A percentile compares a stretch with the other conserved stretches of the same genome.
Evolutionary conservation across 768 basidiomycete genomes (phyloP).

Genomic region (Lyophyllum decastes): DNA sequence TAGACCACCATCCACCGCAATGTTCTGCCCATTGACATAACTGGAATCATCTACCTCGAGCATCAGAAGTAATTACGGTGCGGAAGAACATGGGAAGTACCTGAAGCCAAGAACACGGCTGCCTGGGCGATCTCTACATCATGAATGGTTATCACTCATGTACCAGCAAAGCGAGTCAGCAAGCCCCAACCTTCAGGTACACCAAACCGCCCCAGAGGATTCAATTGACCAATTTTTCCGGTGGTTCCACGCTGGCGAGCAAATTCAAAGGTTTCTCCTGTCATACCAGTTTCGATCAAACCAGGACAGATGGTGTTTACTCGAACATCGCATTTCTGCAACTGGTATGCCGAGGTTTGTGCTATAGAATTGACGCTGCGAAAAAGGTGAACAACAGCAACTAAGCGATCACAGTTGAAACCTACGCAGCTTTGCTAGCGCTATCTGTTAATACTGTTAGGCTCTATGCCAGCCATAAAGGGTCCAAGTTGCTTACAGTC

Average conservation of each 20-base stretch:
- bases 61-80: background rate
- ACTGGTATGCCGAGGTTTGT: conserved; percentile 77
- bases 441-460: conserved; percentile 55
- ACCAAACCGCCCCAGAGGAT: conserved; percentile 82
- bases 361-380: conserved; percentile 86
- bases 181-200: conserved; percentile 65
- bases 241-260: conserved; percentile 77
- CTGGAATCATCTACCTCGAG: conserved; percentile 72
- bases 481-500: conserved; percentile 61
- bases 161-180: conserved; percentile 2
- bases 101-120: conserved; percentile 85
- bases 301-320: conserved; percentile 92
- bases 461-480: background rate
- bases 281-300: conserved; percentile 94
- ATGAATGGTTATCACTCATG: conserved; percentile 9
- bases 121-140: conserved; percentile 80
- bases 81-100: conserved; percentile 36
- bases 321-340: conserved; percentile 80
- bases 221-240: conserved; percentile 80
- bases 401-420: conserved; percentile 11
- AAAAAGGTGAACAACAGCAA: background rate
- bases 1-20: conserved; percentile 86
- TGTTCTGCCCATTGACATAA: conserved; percentile 89
- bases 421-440: conserved; percentile 91
- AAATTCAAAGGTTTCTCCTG: conserved; percentile 69